Base-by-base conservation (phyloP, 179 eudicot genomes). In the Heliamphora pulchella region DNA sequence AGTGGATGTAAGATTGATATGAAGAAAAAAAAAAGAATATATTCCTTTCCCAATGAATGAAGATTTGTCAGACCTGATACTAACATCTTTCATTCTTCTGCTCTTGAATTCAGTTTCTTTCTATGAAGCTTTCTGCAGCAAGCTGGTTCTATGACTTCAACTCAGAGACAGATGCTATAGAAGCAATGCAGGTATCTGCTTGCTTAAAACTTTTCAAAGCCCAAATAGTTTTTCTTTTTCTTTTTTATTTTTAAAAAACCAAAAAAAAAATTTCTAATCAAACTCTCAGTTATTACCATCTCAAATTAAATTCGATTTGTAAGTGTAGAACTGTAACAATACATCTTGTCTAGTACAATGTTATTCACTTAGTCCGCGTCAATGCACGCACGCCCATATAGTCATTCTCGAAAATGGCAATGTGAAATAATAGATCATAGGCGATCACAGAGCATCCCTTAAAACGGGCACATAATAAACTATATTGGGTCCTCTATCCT, bases 111-210 rank as follows among this genome's bases (percentile, higher is more conserved):
- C 90, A 94, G 98, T 94, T 94, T 79, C 96, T 94, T 13, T 94
- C 98, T 2, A 90, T 93, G 98, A 94, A 89, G 88, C 97, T 94
- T 76, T 88, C 93, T 4, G 94, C 96, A 22, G 98, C 98, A 77
- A 94, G 94, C 88, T 68, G 85, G 65, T 88, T 86, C 71, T 85
- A 91, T 43, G 91, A 91, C 85, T 93, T 94, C 89, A 88, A 90
- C 72, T 89, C 89, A 22, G 93, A 91, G 47, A 87, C 88, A 8
- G 89, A 89, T 82, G 85, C 86, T 2, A 50, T 87, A 11, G 95
- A 91, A 76, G 80, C 90, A 66, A 71, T 91, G 50, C 95, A 85
- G 90, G 93, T 91, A 9, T 6, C 4, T 74, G 31, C 70, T 79
- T 79, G 20, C 14, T 55, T 17, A 69, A 18, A 59, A 62, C 75